phyloP scores from a whole-genome alignment of 2,329 filamentous ascomycete genomes.

The Penicillium sp. region DNA sequence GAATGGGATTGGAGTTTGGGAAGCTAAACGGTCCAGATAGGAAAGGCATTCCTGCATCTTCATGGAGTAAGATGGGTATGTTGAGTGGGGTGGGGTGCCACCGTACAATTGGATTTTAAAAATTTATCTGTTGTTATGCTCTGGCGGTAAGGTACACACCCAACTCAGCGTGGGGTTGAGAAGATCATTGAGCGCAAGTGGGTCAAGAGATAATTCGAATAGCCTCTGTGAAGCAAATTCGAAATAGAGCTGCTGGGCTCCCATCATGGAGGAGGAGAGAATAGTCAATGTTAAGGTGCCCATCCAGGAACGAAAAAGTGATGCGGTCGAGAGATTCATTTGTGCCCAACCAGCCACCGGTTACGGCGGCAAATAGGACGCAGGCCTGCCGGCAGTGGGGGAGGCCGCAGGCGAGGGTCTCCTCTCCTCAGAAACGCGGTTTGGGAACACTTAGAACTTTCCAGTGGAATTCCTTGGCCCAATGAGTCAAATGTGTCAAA shows the following conservation, averaged over 20 bases:
- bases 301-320: slow-evolving; percentile 17
- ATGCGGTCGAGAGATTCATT: slow-evolving; percentile 32
- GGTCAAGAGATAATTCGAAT: slow-evolving; percentile 14
- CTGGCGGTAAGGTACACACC: slow-evolving; percentile 15
- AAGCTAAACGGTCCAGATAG: slow-evolving; percentile 26
- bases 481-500: slow-evolving; percentile 10
- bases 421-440: slow-evolving; percentile 14
- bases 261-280: slow-evolving; percentile 8
- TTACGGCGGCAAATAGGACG: slow-evolving; percentile 32
- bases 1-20: slow-evolving; percentile 28
- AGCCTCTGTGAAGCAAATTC: slow-evolving; percentile 12
- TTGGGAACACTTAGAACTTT: slow-evolving; percentile 7
- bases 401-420: slow-evolving; percentile 21
- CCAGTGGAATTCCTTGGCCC: slow-evolving; percentile 6
- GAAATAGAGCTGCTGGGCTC: slow-evolving; percentile 18
- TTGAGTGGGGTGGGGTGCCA: slow-evolving; percentile 36
- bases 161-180: slow-evolving; percentile 4
- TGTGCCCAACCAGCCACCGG: slow-evolving; percentile 35
- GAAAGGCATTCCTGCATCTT: slow-evolving; percentile 28
- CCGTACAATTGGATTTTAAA: slow-evolving; percentile 21
- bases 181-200: slow-evolving; percentile 1
- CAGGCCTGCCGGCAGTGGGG: slow-evolving; percentile 28
- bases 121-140: slow-evolving; percentile 22
- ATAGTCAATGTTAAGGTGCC: slow-evolving; percentile 7
- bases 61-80: slow-evolving; percentile 31